Base-by-base conservation (phyloP, 2,329 filamentous ascomycete species). In the Xylariaceae sp. region DNA sequence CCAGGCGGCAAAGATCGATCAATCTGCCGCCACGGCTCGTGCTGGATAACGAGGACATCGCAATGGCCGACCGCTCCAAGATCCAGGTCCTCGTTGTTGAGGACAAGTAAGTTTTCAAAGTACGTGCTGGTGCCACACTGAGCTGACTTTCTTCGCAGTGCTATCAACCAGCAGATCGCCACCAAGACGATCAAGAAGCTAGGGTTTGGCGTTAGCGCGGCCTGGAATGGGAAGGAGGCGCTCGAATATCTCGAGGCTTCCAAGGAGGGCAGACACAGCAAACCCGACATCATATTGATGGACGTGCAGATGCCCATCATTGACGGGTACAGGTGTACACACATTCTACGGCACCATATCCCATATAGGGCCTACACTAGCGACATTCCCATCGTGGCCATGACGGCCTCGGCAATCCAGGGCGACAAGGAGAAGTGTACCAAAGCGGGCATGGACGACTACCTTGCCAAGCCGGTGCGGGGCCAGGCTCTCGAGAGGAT, bases 141-240 rank as follows among this genome's bases (percentile, higher is more conserved):
- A 16, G 11, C 21, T 43, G 5, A 26, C n/a, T n/a, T n/a, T n/a
- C n/a, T n/a, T 19, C 16, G 1, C 21, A 72, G 67, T 48, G 65
- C 70, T 2, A 80, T 83, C 41, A 85, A 85, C 45, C 80, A 86
- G 51, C 80, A 84, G 50, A 86, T 87, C 42, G 83, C 84, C 2
- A 70, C 80, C 17, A 83, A 80, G 49, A 84, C 81, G 0, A 85
- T 89, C 43, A 70, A 68, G 38, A 85, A 83, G 49, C 70, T 89
- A 8, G 77, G 80, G 2, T 88, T 88, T 47, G 71, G 70, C 4
- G 82, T 83, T 4, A 71, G 67, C 5, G 83, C 82, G 1, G 77
- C 79, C 0, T 86, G 80, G 79, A 87, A 88, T 46, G 84, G 84
- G 16, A 76, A 82, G 53, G 83, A 90, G 51, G 84, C 82, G 1